phyloP scores from a whole-genome alignment of 1,284 basidiomycete genomes.

The Hypsizygus ulmarius region DNA sequence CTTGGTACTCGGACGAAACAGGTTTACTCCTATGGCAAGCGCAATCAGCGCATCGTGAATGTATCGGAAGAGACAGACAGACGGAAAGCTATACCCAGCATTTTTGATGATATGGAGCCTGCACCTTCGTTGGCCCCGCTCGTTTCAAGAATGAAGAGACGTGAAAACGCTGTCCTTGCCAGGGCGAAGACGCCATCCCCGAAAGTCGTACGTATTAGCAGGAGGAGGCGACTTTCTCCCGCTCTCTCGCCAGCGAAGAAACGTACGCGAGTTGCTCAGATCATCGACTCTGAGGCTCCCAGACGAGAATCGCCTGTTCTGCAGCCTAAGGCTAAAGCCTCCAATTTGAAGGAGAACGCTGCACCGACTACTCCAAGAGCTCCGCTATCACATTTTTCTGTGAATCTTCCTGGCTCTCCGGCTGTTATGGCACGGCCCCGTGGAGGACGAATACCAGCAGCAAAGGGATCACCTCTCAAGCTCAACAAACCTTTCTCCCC shows the following conservation, averaged over 20 bases:
- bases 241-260: slow-evolving; percentile 28
- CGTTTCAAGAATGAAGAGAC: slow-evolving; percentile 46
- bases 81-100: slow-evolving; percentile 23
- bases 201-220: slow-evolving; percentile 36
- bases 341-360: slow-evolving; percentile 7
- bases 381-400: slow-evolving; percentile 39
- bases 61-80: slow-evolving; percentile 34
- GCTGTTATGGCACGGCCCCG: slow-evolving; percentile 22
- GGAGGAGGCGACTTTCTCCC: slow-evolving; percentile 38
- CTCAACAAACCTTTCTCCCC: slow-evolving; percentile 40
- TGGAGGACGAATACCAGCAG: slow-evolving; percentile 26
- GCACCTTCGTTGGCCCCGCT: slow-evolving; percentile 34
- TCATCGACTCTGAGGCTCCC: slow-evolving; percentile 20
- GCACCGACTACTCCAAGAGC: slow-evolving; percentile 34
- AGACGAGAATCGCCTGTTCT: slow-evolving; percentile 16
- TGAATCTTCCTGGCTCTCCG: slow-evolving; percentile 44
- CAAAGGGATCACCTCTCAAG: slow-evolving; percentile 32
- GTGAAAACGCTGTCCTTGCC: slow-evolving; percentile 36
- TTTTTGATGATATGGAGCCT: slow-evolving; percentile 43
- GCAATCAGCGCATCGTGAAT: slow-evolving; percentile 61
- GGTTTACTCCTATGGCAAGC: slow-evolving; percentile 66
- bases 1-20: slow-evolving; percentile 59
- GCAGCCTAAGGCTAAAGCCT: slow-evolving; percentile 17
- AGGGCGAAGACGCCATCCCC: slow-evolving; percentile 32
- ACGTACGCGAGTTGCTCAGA: slow-evolving; percentile 25